Percentiles rank a stretch among this genome's conserved stretches.
Conservation (phyloP, 1,284 basidiomycete species). For the Thelephora terrestris region DNA sequence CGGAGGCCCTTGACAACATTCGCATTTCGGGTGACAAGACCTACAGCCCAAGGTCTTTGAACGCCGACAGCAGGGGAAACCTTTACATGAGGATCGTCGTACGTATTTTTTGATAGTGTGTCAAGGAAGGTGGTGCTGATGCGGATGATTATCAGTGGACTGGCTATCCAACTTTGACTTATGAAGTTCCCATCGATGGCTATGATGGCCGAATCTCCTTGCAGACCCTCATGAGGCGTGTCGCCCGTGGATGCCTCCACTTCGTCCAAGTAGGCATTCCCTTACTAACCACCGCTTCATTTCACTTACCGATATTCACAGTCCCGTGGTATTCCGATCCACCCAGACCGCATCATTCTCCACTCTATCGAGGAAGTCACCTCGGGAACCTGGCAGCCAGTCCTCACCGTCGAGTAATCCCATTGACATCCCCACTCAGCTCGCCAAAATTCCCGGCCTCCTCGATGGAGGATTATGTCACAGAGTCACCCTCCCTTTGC, state of each 20-base stretch:
- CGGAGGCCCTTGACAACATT: conserved; percentile 57
- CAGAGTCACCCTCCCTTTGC: too few relatives aligned
- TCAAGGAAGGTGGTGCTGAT: background rate
- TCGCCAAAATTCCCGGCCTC: too few relatives aligned
- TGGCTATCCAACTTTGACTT: conserved; percentile 60
- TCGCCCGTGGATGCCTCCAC: conserved; percentile 61
- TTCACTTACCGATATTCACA: conserved; percentile 11
- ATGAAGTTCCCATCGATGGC: conserved; percentile 62
- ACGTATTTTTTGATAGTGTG: conserved; percentile 9
- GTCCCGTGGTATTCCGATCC: conserved; percentile 57
- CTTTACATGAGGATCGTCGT: conserved; percentile 57
- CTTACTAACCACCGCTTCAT: conserved; percentile 4
- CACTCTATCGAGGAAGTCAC: conserved; percentile 63
- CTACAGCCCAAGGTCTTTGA: conserved; percentile 53
- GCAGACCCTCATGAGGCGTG: conserved; percentile 55
- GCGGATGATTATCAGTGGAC: conserved; percentile 42
- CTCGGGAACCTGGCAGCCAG: conserved; percentile 59
- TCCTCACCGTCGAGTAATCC: conserved; percentile 30
- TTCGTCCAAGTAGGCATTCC: conserved; percentile 50
- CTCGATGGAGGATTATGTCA: too few relatives aligned
- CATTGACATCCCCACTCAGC: too few relatives aligned
- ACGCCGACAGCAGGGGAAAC: conserved; percentile 45
- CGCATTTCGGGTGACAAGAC: conserved; percentile 48
- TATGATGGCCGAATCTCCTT: conserved; percentile 56
- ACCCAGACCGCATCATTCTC: conserved; percentile 59